Evolutionary conservation across 106 monocot species (phyloP), one percentile per base, ranked within the genome.

Genomic region (Allium cepa): DNA sequence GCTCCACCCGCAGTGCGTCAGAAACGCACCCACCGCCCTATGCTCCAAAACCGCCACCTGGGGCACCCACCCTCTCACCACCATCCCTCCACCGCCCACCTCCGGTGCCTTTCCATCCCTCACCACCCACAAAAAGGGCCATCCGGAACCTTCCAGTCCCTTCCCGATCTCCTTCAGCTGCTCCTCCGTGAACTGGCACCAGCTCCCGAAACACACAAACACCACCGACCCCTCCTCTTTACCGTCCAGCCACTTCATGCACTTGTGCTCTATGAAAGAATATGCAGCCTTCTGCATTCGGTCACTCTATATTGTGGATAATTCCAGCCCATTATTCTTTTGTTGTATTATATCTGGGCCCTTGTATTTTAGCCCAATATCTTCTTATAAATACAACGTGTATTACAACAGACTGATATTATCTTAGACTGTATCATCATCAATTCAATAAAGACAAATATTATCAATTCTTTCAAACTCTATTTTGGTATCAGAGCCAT

Each of bases 1-100:
- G 75, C 87, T 92, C 91, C 87, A 87, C 26, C 86, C 91, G 9
- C 87, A 87, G 51, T 87, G 91, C 15, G 82, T 82, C 67, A 87
- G 59, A 64, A 92, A 92, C 63, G 84, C 87, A 0, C 87, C 91
- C n/a, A 87, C 75, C 0, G 87, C 77, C 22, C 9, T 46, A 51
- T 90, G 82, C 1, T 49, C 68, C 62, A 90, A 63, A 49, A 86
- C 82, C 52, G 36, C 36, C 62, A 16, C 16, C 36, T 62, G 62
- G 4, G 62, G 62, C 12, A 13, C 26, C 62, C 62, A 62, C 13
- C 62, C 62, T 46, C 62, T 62, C 26, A 62, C 62, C 26, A 62
- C 9, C 15, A 62, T 11, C 10, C 62, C 62, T 46, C 62, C 46
- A 12, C 62, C 28, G 4, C 46, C 62, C 27, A 62, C 62, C 47